Conservation (phyloP, 1,284 basidiomycete genomes). For the Boletus smithii region DNA sequence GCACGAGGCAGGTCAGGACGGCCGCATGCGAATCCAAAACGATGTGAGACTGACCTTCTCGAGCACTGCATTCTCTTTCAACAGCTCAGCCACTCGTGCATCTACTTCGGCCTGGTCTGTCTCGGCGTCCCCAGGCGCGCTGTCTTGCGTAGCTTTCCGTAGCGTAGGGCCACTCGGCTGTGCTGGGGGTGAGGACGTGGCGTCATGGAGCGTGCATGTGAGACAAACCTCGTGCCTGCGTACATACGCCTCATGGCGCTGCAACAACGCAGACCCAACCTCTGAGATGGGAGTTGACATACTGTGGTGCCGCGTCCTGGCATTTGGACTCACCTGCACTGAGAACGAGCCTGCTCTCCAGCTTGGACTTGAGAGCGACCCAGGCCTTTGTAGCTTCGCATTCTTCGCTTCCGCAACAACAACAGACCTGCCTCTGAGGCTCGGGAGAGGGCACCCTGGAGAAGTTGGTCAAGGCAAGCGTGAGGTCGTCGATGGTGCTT, state of each 20-base stretch:
- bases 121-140: constrained; percentile 10
- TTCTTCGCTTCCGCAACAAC: constrained; percentile 65
- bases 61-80: constrained; percentile 58
- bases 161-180: constrained; percentile 18
- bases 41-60: constrained; percentile 55
- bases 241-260: constrained; percentile 83
- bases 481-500: constrained; percentile 73
- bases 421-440: constrained; percentile 45
- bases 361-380: constrained; percentile 59
- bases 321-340: constrained; percentile 67
- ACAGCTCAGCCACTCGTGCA: constrained; percentile 42
- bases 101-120: constrained; percentile 27
- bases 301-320: background rate
- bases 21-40: background rate
- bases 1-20: constrained; percentile 12
- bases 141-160: constrained; percentile 17
- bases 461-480: constrained; percentile 64
- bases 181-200: constrained; percentile 12
- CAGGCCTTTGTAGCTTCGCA: constrained; percentile 66
- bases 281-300: constrained; percentile 46
- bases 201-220: constrained; percentile 14
- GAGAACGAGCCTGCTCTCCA: constrained; percentile 74
- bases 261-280: constrained; percentile 86
- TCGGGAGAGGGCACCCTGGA: constrained; percentile 69
- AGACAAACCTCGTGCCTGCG: constrained; percentile 61